Conservation (phyloP, 2,329 filamentous ascomycete species). For the Aspergillus nomiae region DNA sequence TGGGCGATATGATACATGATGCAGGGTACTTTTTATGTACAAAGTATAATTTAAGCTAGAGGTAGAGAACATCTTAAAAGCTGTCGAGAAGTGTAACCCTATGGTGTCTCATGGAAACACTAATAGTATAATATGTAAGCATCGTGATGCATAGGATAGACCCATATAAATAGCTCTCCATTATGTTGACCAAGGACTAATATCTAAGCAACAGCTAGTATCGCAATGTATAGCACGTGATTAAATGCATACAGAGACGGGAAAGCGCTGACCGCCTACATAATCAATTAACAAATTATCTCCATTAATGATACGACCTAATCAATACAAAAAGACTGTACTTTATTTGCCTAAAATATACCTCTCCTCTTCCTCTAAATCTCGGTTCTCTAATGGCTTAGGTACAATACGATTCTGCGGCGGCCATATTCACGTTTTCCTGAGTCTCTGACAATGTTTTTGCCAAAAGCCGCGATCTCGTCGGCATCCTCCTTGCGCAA, state of each 20-base stretch:
- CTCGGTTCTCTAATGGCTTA: not conserved
- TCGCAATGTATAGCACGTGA: not conserved
- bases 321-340: not conserved
- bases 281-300: constrained; percentile 2
- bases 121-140: constrained; percentile 13
- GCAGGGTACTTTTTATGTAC: constrained; percentile 3
- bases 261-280: constrained; percentile 10
- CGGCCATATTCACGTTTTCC: not conserved
- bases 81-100: constrained; percentile 17
- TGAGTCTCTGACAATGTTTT: constrained; percentile 36
- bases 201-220: not conserved
- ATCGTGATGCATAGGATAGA: constrained; percentile 4
- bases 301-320: not conserved
- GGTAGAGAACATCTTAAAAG: constrained; percentile 22
- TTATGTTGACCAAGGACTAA: not conserved
- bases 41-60: constrained; percentile 5
- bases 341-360: not conserved
- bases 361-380: not conserved
- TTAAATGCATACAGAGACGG: not conserved
- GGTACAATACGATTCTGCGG: too few species aligned
- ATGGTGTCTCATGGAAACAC: constrained; percentile 17
- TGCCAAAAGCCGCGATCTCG: constrained; percentile 34
- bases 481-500: constrained; percentile 33
- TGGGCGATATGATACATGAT: constrained; percentile 2
- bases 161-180: not conserved